Percentiles rank a stretch among this genome's conserved stretches.
Evolutionary conservation across 2,329 filamentous ascomycete species (phyloP).

Genomic region (Diatrype stigma): DNA sequence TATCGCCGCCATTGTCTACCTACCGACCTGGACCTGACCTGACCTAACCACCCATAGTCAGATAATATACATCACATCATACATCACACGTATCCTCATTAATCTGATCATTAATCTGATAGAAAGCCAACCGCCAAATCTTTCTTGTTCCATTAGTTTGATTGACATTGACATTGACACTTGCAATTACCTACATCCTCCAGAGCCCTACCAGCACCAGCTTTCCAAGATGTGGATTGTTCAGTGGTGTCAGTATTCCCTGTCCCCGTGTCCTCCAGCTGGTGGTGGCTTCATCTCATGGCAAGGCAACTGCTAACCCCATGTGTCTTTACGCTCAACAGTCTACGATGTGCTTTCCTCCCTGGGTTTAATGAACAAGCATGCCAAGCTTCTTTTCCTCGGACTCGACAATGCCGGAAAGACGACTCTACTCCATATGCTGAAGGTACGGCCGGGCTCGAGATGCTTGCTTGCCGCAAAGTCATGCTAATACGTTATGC

Average conservation of each 20-base stretch:
- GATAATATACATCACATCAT: too few relatives aligned
- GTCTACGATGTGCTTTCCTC: conserved; percentile 89
- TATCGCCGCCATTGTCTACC: neutral
- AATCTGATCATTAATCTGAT: neutral
- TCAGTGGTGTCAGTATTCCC: conserved; percentile 76
- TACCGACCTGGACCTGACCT: neutral
- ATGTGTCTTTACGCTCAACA: conserved; percentile 30
- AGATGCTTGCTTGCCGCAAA: conserved; percentile 2
- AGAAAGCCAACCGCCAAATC: neutral
- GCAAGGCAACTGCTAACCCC: conserved; percentile 19
- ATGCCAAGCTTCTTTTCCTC: conserved; percentile 90
- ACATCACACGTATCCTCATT: neutral
- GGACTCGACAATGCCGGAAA: conserved; percentile 94
- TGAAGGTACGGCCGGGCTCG: conserved; percentile 65
- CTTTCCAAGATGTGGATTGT: conserved; percentile 76
- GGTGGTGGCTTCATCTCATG: too few relatives aligned
- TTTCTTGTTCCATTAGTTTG: conserved; percentile 6
- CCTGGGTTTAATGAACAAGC: conserved; percentile 88
- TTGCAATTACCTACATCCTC: conserved; percentile 4
- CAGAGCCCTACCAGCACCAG: conserved; percentile 6
- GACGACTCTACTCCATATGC: conserved; percentile 89
- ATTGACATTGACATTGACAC: too few relatives aligned
- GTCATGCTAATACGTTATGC: conserved; percentile 4
- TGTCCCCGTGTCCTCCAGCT: conserved; percentile 6
- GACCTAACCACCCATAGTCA: neutral